Evolutionary conservation across 1,284 basidiomycete genomes (phyloP).

Genomic region (Meira miltonrushii): DNA sequence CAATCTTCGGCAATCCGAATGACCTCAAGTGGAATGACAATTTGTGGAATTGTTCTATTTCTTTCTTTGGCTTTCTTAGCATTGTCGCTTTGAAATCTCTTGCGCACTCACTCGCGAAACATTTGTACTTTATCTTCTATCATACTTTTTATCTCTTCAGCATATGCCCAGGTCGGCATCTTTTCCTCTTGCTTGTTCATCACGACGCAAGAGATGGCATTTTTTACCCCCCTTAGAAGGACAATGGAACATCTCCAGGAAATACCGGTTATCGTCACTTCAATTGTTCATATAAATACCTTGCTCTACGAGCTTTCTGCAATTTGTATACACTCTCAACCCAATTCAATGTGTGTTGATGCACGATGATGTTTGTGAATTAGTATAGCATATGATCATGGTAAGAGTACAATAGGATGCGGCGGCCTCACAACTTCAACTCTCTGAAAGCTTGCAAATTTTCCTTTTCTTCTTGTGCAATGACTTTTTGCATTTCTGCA

Average conservation of each 20-base stretch:
- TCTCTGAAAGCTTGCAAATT: constrained; percentile 3
- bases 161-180: background rate
- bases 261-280: too few species aligned
- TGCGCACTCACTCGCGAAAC: too few species aligned
- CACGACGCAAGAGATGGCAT: too few species aligned
- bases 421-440: background rate
- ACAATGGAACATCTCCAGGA: too few species aligned
- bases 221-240: too few species aligned
- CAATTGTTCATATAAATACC: background rate
- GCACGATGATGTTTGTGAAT: too few species aligned
- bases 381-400: too few species aligned
- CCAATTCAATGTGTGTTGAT: too few species aligned
- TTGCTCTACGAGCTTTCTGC: background rate
- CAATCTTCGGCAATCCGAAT: too few species aligned
- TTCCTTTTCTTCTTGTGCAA: background rate
- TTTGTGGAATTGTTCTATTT: background rate
- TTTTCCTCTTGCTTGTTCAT: too few species aligned
- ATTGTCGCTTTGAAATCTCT: background rate
- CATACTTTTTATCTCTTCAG: background rate
- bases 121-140: background rate
- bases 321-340: background rate
- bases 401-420: background rate
- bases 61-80: background rate
- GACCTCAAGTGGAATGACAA: too few species aligned
- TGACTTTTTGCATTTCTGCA: background rate